These are phyloP conservation scores for Pseudoneurospora amorphoporcata DNA, from an alignment of 495 filamentous ascomycete species.

Conservation along the genomic window DNA sequence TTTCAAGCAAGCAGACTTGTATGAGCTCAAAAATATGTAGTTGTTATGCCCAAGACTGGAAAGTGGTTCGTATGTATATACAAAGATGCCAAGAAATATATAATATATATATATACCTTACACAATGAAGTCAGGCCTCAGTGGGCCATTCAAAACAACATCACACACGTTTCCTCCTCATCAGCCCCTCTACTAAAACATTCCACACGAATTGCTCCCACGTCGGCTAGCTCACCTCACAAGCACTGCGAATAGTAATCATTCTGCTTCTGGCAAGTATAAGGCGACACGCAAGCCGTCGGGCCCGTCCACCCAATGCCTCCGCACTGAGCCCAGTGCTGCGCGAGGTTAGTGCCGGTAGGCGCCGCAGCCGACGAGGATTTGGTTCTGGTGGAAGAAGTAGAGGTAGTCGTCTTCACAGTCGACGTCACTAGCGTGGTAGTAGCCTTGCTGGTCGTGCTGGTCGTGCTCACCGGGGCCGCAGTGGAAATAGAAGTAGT, in stretches of 20 bases:
- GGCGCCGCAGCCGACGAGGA: slow-evolving; percentile 1
- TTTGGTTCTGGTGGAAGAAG: background rate
- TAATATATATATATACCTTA: too few species aligned
- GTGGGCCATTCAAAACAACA: too few species aligned
- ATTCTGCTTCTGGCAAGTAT: slow-evolving; percentile 12
- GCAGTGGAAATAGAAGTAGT: slow-evolving; percentile 5
- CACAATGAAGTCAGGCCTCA: too few species aligned
- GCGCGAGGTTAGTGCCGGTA: slow-evolving; percentile 1
- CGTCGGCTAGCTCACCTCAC: slow-evolving; percentile 9
- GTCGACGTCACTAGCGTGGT: slow-evolving; percentile 11
- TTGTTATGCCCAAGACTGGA: too few species aligned
- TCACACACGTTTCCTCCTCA: too few species aligned
- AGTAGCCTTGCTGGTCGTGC: slow-evolving; percentile 4
- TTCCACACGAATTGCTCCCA: slow-evolving; percentile 30
- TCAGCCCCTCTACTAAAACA: slow-evolving; percentile 16
- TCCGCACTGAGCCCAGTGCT: slow-evolving; percentile 19
- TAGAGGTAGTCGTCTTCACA: background rate
- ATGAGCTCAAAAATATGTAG: too few species aligned
- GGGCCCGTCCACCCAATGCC: slow-evolving; percentile 12
- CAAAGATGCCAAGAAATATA: too few species aligned
- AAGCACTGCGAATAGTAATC: slow-evolving; percentile 39
- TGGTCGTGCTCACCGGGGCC: background rate
- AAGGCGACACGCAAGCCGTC: slow-evolving; percentile 10
- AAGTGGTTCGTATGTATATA: too few species aligned
- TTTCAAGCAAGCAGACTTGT: too few species aligned